A percentile compares a stretch with the other conserved stretches of the same genome.
Evolutionary conservation across 2,329 filamentous ascomycete genomes (phyloP).

Genomic region (Eutypa lata): DNA sequence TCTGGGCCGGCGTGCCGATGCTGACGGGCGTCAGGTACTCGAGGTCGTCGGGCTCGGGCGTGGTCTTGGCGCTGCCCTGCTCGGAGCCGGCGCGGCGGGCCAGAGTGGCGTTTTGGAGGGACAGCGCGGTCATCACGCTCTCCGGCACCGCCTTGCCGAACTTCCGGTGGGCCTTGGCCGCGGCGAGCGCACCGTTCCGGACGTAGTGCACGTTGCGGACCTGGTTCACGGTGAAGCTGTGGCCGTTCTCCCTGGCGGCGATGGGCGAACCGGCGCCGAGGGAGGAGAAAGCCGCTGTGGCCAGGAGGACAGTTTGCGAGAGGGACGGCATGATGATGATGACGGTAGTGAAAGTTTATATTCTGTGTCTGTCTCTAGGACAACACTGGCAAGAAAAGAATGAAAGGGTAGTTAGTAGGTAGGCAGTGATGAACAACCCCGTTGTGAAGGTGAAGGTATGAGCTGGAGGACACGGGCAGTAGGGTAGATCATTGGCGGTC

Average conservation of each 20-base stretch:
- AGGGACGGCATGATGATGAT: constrained; percentile 11
- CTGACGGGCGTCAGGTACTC: constrained; percentile 16
- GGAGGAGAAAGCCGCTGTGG: constrained; percentile 8
- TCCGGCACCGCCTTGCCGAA: constrained; percentile 31
- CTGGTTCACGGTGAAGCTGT: constrained; percentile 31
- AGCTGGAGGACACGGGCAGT: no score
- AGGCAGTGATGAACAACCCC: no score
- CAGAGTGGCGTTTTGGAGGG: constrained; percentile 5
- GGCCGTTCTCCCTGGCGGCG: constrained; percentile 6
- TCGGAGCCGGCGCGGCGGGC: constrained; percentile 19
- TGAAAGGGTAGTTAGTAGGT: no score
- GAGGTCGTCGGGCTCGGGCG: constrained; percentile 10
- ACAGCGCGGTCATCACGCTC: constrained; percentile 22
- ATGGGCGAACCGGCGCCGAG: constrained; percentile 6
- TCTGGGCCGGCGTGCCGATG: constrained; percentile 15
- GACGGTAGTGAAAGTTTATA: neutral
- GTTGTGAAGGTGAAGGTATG: no score
- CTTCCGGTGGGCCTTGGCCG: constrained; percentile 37
- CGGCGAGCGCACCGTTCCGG: constrained; percentile 30
- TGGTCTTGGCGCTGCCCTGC: constrained; percentile 6
- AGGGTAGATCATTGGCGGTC: no score
- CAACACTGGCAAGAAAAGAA: no score
- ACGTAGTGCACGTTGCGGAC: constrained; percentile 34
- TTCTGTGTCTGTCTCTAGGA: neutral
- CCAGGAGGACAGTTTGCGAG: constrained; percentile 11